Conservation (phyloP, 129 eudicot genomes). For the Saposhnikovia divaricata region DNA sequence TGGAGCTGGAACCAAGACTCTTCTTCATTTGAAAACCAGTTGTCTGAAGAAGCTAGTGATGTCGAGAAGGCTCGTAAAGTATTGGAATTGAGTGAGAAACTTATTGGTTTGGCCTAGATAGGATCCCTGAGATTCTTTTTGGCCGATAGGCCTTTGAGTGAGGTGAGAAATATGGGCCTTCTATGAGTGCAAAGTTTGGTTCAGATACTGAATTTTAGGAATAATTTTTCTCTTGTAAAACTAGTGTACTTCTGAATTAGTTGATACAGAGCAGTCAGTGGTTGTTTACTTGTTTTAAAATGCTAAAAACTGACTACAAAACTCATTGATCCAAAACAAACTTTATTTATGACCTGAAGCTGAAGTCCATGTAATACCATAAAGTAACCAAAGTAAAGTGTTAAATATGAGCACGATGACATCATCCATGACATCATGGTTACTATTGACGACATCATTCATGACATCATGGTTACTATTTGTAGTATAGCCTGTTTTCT, state of each 20-base stretch:
- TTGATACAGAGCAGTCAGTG: slow-evolving; percentile 4
- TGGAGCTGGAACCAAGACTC: slow-evolving; percentile 97
- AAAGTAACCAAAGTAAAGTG: too few relatives aligned
- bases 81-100: slow-evolving; percentile 86
- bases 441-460: too few relatives aligned
- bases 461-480: too few relatives aligned
- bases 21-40: slow-evolving; percentile 81
- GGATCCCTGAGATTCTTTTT: slow-evolving; percentile 9
- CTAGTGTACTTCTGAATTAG: slow-evolving; percentile 18
- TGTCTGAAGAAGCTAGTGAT: slow-evolving; percentile 85
- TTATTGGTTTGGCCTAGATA: slow-evolving; percentile 63
- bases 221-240: slow-evolving; percentile 21
- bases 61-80: slow-evolving; percentile 69
- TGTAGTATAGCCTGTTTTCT: too few relatives aligned
- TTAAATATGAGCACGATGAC: too few relatives aligned
- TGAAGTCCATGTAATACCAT: too few relatives aligned
- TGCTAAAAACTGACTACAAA: not conserved
- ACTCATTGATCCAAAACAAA: too few relatives aligned
- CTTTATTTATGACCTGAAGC: not conserved
- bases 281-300: not conserved
- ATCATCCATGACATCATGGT: too few relatives aligned
- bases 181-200: slow-evolving; percentile 24
- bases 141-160: not conserved
- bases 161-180: slow-evolving; percentile 11
- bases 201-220: slow-evolving; percentile 12